Conservation (phyloP, 192 early-diverging fungal genomes). For the Podila epigama region DNA sequence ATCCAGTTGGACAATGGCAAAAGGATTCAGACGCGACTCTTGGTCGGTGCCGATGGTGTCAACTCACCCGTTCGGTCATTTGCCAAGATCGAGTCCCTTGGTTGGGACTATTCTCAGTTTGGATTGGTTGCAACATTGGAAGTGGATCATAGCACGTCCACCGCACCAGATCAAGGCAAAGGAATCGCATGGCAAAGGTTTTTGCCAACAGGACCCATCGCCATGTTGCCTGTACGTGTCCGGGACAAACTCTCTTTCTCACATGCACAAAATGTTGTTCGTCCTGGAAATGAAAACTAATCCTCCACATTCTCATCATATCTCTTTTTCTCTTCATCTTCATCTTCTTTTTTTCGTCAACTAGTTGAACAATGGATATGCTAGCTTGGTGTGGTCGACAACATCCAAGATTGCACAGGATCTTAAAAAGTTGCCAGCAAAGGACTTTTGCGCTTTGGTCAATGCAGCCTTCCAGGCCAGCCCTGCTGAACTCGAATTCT, state of each 20-base stretch:
- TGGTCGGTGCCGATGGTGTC: conserved; percentile 91
- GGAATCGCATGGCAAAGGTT: conserved; percentile 90
- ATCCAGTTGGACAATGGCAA: conserved; percentile 74
- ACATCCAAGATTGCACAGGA: conserved; percentile 66
- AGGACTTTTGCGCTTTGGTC: conserved; percentile 71
- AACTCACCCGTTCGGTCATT: conserved; percentile 85
- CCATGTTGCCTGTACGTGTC: conserved; percentile 83
- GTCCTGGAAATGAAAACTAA: no score
- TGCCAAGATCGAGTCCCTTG: conserved; percentile 82
- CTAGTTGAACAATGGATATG: conserved; percentile 65
- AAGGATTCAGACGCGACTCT: conserved; percentile 70
- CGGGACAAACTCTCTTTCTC: not conserved
- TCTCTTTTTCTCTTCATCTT: no score
- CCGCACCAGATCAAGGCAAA: conserved; percentile 28
- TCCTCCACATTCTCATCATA: no score
- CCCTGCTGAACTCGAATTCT: conserved; percentile 74
- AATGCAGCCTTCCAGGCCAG: conserved; percentile 84
- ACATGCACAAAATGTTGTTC: conserved; percentile 26
- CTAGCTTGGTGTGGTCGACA: conserved; percentile 94
- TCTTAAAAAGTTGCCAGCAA: conserved; percentile 66
- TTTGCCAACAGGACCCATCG: conserved; percentile 92
- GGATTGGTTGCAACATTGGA: conserved; percentile 90
- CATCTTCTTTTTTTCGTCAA: not conserved
- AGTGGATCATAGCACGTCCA: conserved; percentile 68
- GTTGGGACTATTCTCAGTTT: conserved; percentile 87